phyloP scores from a whole-genome alignment of 176 grass and related monocot genomes.

The Raddia distichophylla region DNA sequence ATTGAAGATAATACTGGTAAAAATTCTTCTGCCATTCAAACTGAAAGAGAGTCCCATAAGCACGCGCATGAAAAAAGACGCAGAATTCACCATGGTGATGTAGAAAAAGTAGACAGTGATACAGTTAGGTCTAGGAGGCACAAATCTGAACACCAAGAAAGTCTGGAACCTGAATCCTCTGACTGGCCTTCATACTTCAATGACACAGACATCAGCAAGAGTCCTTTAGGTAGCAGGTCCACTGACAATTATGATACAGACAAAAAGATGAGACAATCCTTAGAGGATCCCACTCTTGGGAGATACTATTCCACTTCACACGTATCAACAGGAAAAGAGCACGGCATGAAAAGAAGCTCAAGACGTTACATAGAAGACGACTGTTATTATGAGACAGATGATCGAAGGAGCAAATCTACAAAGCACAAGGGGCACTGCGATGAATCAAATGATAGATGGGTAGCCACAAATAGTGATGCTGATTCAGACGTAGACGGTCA shows the following conservation, averaged over 20 bases:
- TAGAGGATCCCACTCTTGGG: conserved; percentile 34
- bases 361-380: conserved; percentile 1
- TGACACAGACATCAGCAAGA: conserved; percentile 38
- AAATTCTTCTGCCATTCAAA: conserved; percentile 36
- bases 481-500: conserved; percentile 33
- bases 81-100: conserved; percentile 32
- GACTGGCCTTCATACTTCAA: conserved; percentile 29
- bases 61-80: conserved; percentile 42
- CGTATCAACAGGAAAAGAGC: conserved; percentile 12
- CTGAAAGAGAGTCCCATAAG: conserved; percentile 34
- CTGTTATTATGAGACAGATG: conserved; percentile 34
- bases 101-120: conserved; percentile 20
- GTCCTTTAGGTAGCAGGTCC: conserved; percentile 39
- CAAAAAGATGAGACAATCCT: conserved; percentile 31
- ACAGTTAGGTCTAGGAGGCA: conserved; percentile 39
- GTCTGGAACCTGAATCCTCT: conserved; percentile 43
- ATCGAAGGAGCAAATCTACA: conserved; percentile 21
- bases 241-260: conserved; percentile 33
- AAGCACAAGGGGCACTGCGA: conserved; percentile 26
- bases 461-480: conserved; percentile 40
- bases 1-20: conserved; percentile 41
- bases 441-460: conserved; percentile 40
- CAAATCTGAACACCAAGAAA: conserved; percentile 31
- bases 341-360: conserved; percentile 25
- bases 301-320: background rate